These are phyloP conservation scores for Aspergillus clavatus DNA, from an alignment of 2,329 filamentous ascomycete genomes.

Conservation along the genomic window DNA sequence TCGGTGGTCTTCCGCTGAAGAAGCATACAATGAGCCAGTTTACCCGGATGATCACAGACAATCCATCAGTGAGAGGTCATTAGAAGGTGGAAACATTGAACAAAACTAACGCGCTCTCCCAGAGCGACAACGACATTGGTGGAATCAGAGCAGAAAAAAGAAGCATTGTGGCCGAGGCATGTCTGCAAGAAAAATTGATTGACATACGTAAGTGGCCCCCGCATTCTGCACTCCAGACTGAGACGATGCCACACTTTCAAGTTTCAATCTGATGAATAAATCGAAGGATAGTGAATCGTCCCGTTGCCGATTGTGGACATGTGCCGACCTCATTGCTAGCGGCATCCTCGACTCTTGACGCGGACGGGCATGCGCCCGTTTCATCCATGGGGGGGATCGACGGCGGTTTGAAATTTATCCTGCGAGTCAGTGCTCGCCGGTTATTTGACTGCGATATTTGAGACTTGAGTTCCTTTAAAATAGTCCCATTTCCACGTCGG, in stretches of 20 bases:
- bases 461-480: too few relatives aligned
- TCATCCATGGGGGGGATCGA: background rate
- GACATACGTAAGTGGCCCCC: background rate
- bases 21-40: background rate
- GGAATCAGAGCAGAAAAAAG: background rate
- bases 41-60: background rate
- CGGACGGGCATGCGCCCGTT: background rate
- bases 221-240: background rate
- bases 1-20: background rate
- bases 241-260: too few relatives aligned
- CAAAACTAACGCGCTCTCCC: background rate
- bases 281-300: too few relatives aligned
- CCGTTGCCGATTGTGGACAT: too few relatives aligned
- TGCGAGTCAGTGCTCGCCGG: background rate
- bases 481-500: too few relatives aligned
- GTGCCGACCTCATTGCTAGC: background rate
- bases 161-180: background rate
- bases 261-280: too few relatives aligned
- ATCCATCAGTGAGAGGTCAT: background rate
- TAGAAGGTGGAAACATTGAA: background rate
- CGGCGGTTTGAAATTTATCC: background rate
- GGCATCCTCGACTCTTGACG: background rate
- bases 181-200: background rate
- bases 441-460: too few relatives aligned
- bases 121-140: constrained; percentile 1